phyloP scores from a whole-genome alignment of 2,329 filamentous ascomycete species.

The Thielaviopsis euricoi region DNA sequence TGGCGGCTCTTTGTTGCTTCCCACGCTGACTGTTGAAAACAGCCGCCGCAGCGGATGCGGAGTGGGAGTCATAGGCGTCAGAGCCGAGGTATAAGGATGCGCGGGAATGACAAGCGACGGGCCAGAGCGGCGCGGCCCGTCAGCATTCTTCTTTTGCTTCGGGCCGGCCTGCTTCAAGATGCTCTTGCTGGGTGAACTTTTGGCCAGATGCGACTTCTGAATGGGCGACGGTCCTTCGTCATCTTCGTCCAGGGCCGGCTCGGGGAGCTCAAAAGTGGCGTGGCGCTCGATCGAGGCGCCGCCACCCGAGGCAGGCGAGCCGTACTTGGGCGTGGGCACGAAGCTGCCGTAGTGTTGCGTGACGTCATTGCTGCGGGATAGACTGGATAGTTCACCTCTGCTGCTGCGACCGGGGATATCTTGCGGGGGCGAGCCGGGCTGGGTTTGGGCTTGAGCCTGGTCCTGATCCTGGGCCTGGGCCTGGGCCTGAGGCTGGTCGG shows the following conservation, averaged over 20 bases:
- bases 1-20: slow-evolving; percentile 14
- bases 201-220: neutral
- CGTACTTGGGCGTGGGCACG: neutral
- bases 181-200: neutral
- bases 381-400: neutral
- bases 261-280: slow-evolving; percentile 33
- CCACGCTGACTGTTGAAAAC: slow-evolving; percentile 18
- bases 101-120: slow-evolving; percentile 1
- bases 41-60: slow-evolving; percentile 19
- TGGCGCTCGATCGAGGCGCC: slow-evolving; percentile 11
- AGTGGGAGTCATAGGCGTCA: slow-evolving; percentile 15
- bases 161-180: slow-evolving; percentile 3
- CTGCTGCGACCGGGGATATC: neutral
- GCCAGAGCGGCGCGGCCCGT: neutral
- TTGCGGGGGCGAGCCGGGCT: neutral
- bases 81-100: neutral
- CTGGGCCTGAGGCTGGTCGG: neutral
- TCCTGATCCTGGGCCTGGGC: neutral
- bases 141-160: neutral
- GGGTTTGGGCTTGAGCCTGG: too few relatives aligned
- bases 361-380: neutral
- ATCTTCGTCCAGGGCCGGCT: slow-evolving; percentile 28
- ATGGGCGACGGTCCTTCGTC: slow-evolving; percentile 3
- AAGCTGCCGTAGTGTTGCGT: neutral
- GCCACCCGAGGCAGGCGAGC: neutral